Evolutionary conservation across 2,329 filamentous ascomycete genomes (phyloP).

Genomic region (Emericellopsis cladophorae): DNA sequence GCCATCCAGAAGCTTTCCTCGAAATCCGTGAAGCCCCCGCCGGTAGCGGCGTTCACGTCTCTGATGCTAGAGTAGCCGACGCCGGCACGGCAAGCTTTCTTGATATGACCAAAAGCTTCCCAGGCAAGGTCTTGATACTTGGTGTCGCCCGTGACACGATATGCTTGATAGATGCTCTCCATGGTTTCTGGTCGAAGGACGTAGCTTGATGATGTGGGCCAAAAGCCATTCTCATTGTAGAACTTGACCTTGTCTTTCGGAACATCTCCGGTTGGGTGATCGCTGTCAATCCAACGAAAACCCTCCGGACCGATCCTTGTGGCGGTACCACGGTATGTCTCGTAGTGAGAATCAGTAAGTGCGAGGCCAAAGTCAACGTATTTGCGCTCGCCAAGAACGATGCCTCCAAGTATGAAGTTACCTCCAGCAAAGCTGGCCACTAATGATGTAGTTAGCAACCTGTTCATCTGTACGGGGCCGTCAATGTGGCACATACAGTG

Average conservation of each 20-base stretch:
- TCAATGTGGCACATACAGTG: constrained; percentile 35
- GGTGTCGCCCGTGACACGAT: constrained; percentile 54
- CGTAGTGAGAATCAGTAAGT: constrained; percentile 38
- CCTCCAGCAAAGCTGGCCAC: constrained; percentile 38
- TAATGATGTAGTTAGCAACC: constrained; percentile 14
- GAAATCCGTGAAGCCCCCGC: constrained; percentile 31
- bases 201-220: constrained; percentile 25
- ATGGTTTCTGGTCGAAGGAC: constrained; percentile 65
- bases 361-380: constrained; percentile 30
- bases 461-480: constrained; percentile 5
- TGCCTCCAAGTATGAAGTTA: constrained; percentile 34
- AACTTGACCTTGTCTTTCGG: constrained; percentile 29
- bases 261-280: constrained; percentile 23
- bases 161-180: constrained; percentile 69
- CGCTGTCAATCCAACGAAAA: constrained; percentile 30
- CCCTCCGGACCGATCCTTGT: constrained; percentile 41
- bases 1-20: constrained; percentile 65
- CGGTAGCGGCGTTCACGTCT: constrained; percentile 41
- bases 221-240: constrained; percentile 3
- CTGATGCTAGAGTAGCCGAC: constrained; percentile 52
- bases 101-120: constrained; percentile 39
- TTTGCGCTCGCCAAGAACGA: constrained; percentile 24
- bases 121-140: constrained; percentile 56
- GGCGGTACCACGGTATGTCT: constrained; percentile 32
- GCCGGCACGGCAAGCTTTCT: constrained; percentile 45